Conservation (phyloP, 352 stramenopile species). For the Phytophthora europaea region DNA sequence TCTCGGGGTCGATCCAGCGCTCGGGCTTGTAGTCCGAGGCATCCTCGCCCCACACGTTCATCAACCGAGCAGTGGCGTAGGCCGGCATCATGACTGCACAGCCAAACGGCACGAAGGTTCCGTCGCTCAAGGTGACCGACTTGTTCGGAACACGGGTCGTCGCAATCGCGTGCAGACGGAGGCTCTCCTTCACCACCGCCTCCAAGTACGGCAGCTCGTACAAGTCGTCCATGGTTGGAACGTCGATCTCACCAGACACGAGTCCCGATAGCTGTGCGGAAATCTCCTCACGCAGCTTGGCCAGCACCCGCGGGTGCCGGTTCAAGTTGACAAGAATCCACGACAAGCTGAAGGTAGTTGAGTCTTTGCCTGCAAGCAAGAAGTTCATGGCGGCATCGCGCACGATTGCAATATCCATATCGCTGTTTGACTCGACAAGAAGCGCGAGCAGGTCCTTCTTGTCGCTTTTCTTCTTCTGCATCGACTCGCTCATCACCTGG, state of each 20-base stretch:
- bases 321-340: constrained; percentile 64
- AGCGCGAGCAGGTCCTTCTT: constrained; percentile 13
- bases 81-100: constrained; percentile 28
- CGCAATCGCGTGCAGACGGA: constrained; percentile 61
- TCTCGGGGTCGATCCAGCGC: constrained; percentile 14
- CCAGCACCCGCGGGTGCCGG: constrained; percentile 41
- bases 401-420: constrained; percentile 15
- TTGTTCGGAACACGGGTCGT: constrained; percentile 44
- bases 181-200: constrained; percentile 57
- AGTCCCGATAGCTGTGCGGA: constrained; percentile 33
- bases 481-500: constrained; percentile 39
- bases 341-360: constrained; percentile 44
- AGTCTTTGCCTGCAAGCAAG: constrained; percentile 60
- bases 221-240: constrained; percentile 45
- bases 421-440: constrained; percentile 8
- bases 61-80: constrained; percentile 9
- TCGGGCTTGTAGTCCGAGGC: constrained; percentile 14
- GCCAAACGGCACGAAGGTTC: constrained; percentile 34
- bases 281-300: constrained; percentile 58
- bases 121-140: constrained; percentile 51
- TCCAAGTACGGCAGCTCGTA: constrained; percentile 61
- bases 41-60: constrained; percentile 12
- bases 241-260: constrained; percentile 12
- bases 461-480: constrained; percentile 18
- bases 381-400: constrained; percentile 64